phyloP scores from a whole-genome alignment of 352 stramenopile species.

The Phytophthora citrophthora region DNA sequence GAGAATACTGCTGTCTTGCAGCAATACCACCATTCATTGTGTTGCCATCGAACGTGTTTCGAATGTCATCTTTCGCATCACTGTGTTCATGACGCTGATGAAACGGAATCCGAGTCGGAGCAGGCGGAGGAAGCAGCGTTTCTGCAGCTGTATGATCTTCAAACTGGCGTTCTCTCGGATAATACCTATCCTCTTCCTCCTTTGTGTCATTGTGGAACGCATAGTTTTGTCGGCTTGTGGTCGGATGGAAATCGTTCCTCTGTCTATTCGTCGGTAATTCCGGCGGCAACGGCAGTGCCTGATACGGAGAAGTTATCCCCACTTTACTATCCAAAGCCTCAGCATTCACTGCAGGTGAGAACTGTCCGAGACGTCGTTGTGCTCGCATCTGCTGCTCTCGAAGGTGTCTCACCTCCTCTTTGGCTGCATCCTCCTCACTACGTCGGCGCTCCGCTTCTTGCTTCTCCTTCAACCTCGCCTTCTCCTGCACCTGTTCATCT shows the following conservation, averaged over 20 bases:
- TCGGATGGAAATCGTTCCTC: conserved; percentile 19
- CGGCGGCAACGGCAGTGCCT: conserved; percentile 22
- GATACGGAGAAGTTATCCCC: conserved; percentile 18
- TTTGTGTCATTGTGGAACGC: conserved; percentile 14
- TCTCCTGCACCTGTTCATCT: conserved; percentile 80
- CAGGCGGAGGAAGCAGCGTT: conserved; percentile 30
- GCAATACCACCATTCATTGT: background rate
- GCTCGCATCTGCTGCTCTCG: conserved; percentile 69
- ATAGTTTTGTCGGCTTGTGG: conserved; percentile 21
- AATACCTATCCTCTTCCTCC: conserved; percentile 24
- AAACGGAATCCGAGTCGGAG: conserved; percentile 26
- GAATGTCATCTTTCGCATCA: conserved; percentile 14
- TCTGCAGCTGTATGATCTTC: conserved; percentile 7
- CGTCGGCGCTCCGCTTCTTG: conserved; percentile 45
- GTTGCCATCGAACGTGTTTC: conserved; percentile 16
- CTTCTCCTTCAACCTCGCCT: conserved; percentile 55
- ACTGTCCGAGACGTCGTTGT: conserved; percentile 47
- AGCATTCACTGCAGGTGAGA: conserved; percentile 21
- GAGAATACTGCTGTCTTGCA: conserved; percentile 8
- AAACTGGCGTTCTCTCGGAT: conserved; percentile 26
- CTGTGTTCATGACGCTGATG: conserved; percentile 10
- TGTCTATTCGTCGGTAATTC: conserved; percentile 10
- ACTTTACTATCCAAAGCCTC: conserved; percentile 14
- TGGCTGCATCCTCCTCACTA: conserved; percentile 46
- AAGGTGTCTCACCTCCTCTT: conserved; percentile 59